Percentiles rank a stretch among this genome's conserved stretches.
These are phyloP conservation scores for Trichosanthes truncata DNA, from an alignment of 306 rosid species.

Conservation along the genomic window DNA sequence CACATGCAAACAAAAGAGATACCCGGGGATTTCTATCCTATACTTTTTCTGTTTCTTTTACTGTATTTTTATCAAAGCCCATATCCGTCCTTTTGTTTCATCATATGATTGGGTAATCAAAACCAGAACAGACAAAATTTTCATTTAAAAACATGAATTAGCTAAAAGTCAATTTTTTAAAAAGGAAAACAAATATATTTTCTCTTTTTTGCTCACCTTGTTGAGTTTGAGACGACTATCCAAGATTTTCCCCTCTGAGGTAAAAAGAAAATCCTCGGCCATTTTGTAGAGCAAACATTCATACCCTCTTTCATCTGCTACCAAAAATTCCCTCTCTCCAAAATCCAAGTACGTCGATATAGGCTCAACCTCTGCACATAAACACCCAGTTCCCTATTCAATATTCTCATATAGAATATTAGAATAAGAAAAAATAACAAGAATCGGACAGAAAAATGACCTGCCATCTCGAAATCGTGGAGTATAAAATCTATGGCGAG, in stretches of 20 bases:
- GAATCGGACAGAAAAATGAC: slow-evolving; percentile 25
- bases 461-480: slow-evolving; percentile 99
- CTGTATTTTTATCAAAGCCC: not conserved
- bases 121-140: slow-evolving; percentile 15
- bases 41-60: slow-evolving; percentile 4
- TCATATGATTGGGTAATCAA: slow-evolving; percentile 21
- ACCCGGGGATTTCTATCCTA: not conserved
- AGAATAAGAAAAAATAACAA: not conserved
- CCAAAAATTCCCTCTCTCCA: slow-evolving; percentile 79
- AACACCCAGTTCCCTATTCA: slow-evolving; percentile 1
- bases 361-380: slow-evolving; percentile 82
- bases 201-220: slow-evolving; percentile 37
- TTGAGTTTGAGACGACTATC: slow-evolving; percentile 82
- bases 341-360: slow-evolving; percentile 70
- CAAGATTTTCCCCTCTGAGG: slow-evolving; percentile 69
- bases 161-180: not conserved
- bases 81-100: slow-evolving; percentile 9
- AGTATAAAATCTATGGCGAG: slow-evolving; percentile 81
- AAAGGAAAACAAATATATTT: not conserved
- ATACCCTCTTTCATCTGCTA: slow-evolving; percentile 90
- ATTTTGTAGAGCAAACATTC: slow-evolving; percentile 68
- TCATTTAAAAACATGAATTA: slow-evolving; percentile 7
- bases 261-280: slow-evolving; percentile 63
- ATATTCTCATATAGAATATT: not conserved
- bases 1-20: slow-evolving; percentile 24